Evolutionary conservation across 2,329 filamentous ascomycete genomes (phyloP), one percentile per base, ranked within the genome.

Genomic region (Apiospora pterosperma): DNA sequence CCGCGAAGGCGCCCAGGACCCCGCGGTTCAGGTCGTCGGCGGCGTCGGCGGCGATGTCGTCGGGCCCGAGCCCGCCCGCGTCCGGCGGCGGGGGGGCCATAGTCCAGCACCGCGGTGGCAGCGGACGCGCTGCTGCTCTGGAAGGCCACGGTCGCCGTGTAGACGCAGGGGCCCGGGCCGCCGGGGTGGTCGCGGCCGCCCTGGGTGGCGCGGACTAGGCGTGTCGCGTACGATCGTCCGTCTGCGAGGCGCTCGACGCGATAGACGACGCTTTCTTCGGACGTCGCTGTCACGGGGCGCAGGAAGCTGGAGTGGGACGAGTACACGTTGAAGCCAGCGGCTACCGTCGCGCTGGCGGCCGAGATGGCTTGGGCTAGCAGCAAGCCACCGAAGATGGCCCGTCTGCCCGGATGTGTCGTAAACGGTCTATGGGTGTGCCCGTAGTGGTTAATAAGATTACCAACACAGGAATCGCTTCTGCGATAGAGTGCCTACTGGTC

Each of bases 371-470:
- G 64, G 21, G 39, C 61, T 0, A 65, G 21, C 19, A 65, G 41
- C 25, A 60, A 59, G 21, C 64, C 64, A 34, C 64, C 64, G 52
- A 63, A 65, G 23, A 65, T 55, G 52, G 55, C 41, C 41, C 41
- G 41, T 1, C 41, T n/a, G 8, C n/a, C 41, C 8, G 41, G 41
- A n/a, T 42, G 41, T 42, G n/a, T 42, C 5, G 41, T 42, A 10
- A 42, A 42, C 1, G 39, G 39, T 1, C 39, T 42, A 11, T 10
- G 12, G 7, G 1, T 4, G 4, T 42, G 10, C n/a, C 3, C 39
- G 11, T 3, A 23, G 10, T 7, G 16, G 39, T 21, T 10, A 42
- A 4, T 42, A 11, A 21, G 8, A 5, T 10, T 6, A 3, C 5
- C 19, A n/a, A n/a, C 19, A 4, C 2, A 21, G 41, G n/a, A 5